These are phyloP conservation scores for Thraustotheca clavata DNA, from an alignment of 352 stramenopile species.

Conservation along the genomic window DNA sequence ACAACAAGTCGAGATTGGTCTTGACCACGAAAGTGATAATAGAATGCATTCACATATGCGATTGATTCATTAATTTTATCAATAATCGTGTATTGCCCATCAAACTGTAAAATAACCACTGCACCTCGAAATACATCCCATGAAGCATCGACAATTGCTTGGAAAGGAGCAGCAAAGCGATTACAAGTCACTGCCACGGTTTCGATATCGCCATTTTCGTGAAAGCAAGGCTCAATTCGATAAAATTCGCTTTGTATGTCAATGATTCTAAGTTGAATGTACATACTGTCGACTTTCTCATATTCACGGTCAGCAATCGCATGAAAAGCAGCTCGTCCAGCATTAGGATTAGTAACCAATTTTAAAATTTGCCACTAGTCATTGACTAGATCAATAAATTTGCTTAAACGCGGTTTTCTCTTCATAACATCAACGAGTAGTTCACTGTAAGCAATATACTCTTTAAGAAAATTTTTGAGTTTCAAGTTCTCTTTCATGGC, in stretches of 20 bases:
- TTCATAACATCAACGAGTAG: neutral
- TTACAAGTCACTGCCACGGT: neutral
- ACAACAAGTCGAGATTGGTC: neutral
- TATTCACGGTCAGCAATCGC: conserved; percentile 3
- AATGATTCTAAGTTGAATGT: neutral
- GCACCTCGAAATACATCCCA: neutral
- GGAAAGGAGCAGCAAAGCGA: neutral
- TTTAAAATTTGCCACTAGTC: neutral
- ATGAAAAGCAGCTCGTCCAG: neutral
- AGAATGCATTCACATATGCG: neutral
- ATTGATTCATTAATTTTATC: neutral
- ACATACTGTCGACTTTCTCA: neutral
- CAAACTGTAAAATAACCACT: neutral
- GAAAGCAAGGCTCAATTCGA: neutral
- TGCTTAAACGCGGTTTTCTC: neutral
- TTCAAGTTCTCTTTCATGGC: neutral
- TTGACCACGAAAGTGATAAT: neutral
- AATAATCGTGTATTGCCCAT: neutral
- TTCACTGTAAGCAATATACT: neutral
- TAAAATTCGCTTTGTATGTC: neutral
- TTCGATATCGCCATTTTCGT: neutral
- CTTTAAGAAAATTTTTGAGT: neutral
- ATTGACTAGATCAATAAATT: neutral
- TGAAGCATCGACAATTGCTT: neutral
- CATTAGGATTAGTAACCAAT: neutral